Base-by-base conservation (phyloP, 2,329 filamentous ascomycete species). In the Lachnellula cervina region DNA sequence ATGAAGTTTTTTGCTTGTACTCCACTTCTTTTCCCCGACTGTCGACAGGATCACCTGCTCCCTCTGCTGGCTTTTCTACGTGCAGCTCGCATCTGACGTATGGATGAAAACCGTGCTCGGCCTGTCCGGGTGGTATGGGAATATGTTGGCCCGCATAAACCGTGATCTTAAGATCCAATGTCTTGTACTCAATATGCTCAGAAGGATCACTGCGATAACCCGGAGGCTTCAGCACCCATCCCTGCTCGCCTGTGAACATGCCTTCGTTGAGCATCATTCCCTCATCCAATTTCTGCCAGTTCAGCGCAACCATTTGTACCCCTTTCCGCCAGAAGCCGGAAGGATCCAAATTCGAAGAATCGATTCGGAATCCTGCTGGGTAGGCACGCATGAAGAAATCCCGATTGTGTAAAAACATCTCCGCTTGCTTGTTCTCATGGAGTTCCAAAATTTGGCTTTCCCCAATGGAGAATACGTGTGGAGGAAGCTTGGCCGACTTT, bases 191-290 rank as follows among this genome's bases (percentile, higher is more conserved):
- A 4, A 69, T 67, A 44, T 62, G 55, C 48, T 64, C 65, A 28
- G 56, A 55, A 13, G 54, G 21, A 34, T 68, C 65, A 25, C 76
- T 77, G 57, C 84, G 86, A 70, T 91, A 94, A 16, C 87, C 87
- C 34, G 79, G 70, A 0, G 92, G 91, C 72, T 97, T 97, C 59
- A 94, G 77, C 2, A 92, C 83, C 89, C 90, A 97, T 42, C 93
- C 92, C 43, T 82, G 76, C 50, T 89, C 87, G 9, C 84, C 88
- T 1, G 84, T 81, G 71, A 96, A 96, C 90, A 96, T 94, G 64
- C 84, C 92, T 68, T 94, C 86, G 68, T 97, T 97, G 14, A 96
- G 80, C 93, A 97, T 97, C 86, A 95, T 95, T 34, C 90, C 91
- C 64, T 90, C 87, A 66, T 97, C 91, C 71, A 88, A 86, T 59